Percentiles rank a stretch among this genome's conserved stretches.
Conservation (phyloP, 2,329 filamentous ascomycete genomes). For the Xylaria sp. region DNA sequence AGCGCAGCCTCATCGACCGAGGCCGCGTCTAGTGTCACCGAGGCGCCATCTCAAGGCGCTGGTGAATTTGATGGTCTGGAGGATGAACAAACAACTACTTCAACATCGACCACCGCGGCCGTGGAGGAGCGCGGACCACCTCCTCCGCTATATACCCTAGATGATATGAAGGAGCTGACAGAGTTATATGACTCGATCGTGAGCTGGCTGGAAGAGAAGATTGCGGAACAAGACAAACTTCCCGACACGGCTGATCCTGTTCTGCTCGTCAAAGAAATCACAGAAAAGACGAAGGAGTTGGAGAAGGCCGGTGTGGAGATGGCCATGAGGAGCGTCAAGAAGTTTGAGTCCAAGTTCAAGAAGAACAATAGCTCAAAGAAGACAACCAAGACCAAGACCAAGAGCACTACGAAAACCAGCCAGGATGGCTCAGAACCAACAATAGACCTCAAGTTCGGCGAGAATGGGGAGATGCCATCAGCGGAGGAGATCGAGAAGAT, state of each 20-base stretch:
- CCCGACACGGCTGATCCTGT: slow-evolving; percentile 74
- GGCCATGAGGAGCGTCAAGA: slow-evolving; percentile 70
- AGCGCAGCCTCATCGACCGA: slow-evolving; percentile 52
- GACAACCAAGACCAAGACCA: slow-evolving; percentile 47
- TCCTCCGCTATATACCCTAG: slow-evolving; percentile 71
- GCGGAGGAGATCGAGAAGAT: slow-evolving; percentile 60
- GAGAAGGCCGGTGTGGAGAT: slow-evolving; percentile 73
- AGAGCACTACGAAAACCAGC: slow-evolving; percentile 45
- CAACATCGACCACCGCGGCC: slow-evolving; percentile 47
- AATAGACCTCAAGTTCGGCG: slow-evolving; percentile 47
- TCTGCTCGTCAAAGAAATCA: slow-evolving; percentile 73
- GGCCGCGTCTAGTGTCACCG: slow-evolving; percentile 49
- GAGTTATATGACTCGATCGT: slow-evolving; percentile 65
- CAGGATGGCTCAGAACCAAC: slow-evolving; percentile 45
- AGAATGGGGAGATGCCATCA: slow-evolving; percentile 51
- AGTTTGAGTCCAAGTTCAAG: slow-evolving; percentile 55
- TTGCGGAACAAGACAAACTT: slow-evolving; percentile 74
- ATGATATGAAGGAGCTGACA: slow-evolving; percentile 72
- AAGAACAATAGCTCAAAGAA: slow-evolving; percentile 50
- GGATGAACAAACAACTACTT: slow-evolving; percentile 63
- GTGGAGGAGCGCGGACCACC: slow-evolving; percentile 60
- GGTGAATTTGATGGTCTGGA: slow-evolving; percentile 77
- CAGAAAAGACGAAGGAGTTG: slow-evolving; percentile 71
- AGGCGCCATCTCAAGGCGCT: slow-evolving; percentile 52
- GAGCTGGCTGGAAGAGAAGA: slow-evolving; percentile 77